Conservation (phyloP, 1,284 basidiomycete genomes). For the Naganishia albida region DNA sequence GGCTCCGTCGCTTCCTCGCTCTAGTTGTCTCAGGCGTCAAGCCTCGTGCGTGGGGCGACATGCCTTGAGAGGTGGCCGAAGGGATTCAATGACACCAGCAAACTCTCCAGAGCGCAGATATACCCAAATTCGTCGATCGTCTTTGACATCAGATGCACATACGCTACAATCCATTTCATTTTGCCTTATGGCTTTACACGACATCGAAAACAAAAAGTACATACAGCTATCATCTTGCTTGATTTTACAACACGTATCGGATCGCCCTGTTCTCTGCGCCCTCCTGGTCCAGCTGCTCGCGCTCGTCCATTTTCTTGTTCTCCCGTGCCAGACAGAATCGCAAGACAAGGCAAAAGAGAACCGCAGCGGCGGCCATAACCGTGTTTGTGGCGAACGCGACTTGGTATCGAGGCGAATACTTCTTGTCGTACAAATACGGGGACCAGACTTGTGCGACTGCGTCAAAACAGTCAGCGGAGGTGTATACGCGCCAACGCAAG, state of each 20-base stretch:
- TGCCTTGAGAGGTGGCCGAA: no score
- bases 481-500: background rate
- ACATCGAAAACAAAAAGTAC: no score
- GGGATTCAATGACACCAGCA: no score
- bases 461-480: background rate
- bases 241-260: constrained; percentile 28
- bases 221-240: background rate
- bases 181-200: no score
- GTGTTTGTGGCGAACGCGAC: constrained; percentile 43
- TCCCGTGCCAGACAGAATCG: constrained; percentile 39
- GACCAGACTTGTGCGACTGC: constrained; percentile 45
- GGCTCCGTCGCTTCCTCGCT: no score
- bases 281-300: constrained; percentile 28
- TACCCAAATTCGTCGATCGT: no score
- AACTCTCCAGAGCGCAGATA: no score
- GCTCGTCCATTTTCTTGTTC: constrained; percentile 40
- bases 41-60: no score
- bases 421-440: constrained; percentile 43
- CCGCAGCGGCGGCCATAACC: constrained; percentile 38
- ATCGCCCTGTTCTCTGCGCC: constrained; percentile 11
- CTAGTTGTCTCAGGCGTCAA: no score
- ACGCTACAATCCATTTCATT: background rate
- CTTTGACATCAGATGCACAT: no score
- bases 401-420: constrained; percentile 34
- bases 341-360: constrained; percentile 38